Conservation (phyloP, 2,329 filamentous ascomycete species). For the Stachybotrys elegans region DNA sequence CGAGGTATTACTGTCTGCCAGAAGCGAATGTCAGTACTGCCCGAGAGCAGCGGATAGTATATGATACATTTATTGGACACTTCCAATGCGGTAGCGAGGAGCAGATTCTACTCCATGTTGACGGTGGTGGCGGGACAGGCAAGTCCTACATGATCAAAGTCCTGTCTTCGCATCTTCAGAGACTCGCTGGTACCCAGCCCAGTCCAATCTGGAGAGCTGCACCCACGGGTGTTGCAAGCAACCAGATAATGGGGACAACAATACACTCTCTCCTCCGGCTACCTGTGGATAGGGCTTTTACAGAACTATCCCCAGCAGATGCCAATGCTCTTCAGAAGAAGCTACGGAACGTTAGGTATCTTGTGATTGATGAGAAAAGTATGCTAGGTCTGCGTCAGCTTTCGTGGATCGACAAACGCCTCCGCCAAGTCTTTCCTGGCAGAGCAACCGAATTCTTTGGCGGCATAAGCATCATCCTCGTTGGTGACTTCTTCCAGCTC, state of each 20-base stretch:
- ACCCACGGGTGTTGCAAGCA: neutral
- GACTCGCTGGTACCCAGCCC: neutral
- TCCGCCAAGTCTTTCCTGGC: neutral
- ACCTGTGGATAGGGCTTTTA: neutral
- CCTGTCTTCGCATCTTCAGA: slow-evolving; percentile 1
- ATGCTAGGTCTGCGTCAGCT: slow-evolving; percentile 3
- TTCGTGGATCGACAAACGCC: slow-evolving; percentile 3
- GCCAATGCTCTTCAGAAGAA: slow-evolving; percentile 1
- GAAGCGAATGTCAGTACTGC: slow-evolving; percentile 4
- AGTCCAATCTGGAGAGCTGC: neutral
- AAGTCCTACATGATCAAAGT: slow-evolving; percentile 2
- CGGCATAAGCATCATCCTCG: neutral
- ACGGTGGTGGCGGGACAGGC: neutral
- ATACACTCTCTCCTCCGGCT: neutral
- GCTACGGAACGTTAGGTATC: neutral
- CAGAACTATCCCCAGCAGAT: neutral
- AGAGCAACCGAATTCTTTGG: neutral
- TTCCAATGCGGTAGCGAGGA: neutral
- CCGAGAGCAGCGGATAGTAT: neutral
- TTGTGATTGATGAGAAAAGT: slow-evolving; percentile 2
- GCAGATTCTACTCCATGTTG: slow-evolving; percentile 1
- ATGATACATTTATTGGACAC: neutral
- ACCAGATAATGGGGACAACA: slow-evolving; percentile 2
- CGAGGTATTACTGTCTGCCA: slow-evolving; percentile 4
- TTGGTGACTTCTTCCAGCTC: neutral